These are phyloP conservation scores for Begonia peltatifolia DNA, from an alignment of 306 rosid species.

Conservation along the genomic window DNA sequence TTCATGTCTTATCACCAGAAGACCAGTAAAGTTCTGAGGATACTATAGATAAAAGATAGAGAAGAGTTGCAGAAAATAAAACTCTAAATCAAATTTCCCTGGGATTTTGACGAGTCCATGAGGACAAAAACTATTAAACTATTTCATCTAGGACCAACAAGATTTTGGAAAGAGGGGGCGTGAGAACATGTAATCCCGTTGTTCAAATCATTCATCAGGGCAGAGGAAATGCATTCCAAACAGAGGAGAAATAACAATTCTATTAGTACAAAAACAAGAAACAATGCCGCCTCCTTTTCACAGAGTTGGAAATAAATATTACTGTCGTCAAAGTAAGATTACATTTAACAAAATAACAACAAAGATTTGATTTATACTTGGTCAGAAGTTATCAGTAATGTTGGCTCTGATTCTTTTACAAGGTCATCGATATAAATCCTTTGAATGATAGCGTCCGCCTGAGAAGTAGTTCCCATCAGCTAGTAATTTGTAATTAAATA, in stretches of 20 bases:
- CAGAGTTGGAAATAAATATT: no score
- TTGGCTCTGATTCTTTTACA: constrained; percentile 55
- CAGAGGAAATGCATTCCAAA: no score
- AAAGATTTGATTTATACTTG: constrained; percentile 64
- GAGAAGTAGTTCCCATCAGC: constrained; percentile 45
- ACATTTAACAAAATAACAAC: background rate
- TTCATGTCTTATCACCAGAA: constrained; percentile 33
- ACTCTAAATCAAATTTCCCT: no score
- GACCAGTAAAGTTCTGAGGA: constrained; percentile 47
- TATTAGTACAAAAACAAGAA: no score
- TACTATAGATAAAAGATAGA: constrained; percentile 5
- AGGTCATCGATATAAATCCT: constrained; percentile 60
- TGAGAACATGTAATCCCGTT: background rate
- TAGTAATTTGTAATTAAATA: constrained; percentile 13
- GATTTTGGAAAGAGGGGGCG: background rate
- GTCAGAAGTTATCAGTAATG: constrained; percentile 73
- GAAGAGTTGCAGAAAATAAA: no score
- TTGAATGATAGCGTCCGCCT: constrained; percentile 81
- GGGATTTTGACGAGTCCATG: no score
- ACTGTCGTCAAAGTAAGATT: no score
- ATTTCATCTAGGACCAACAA: background rate
- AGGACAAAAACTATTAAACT: background rate
- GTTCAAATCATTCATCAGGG: background rate
- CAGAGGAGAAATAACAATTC: no score
- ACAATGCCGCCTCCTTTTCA: no score